Percentiles rank a stretch among this genome's conserved stretches.
Conservation (phyloP, 371 early-diverging fungal species). For the Encephalitozoon hellem region DNA sequence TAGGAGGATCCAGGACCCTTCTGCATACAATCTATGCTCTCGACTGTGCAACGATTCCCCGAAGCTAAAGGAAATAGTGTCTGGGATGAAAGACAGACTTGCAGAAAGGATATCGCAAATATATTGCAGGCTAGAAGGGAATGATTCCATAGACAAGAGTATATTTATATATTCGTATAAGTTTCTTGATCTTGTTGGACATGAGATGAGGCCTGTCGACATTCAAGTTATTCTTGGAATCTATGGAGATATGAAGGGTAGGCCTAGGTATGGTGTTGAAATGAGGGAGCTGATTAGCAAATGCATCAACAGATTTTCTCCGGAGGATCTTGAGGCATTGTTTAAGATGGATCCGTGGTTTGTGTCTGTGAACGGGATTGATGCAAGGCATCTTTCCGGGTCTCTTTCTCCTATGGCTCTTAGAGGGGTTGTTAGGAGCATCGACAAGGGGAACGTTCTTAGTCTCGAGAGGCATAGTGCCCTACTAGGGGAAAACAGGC, state of each 20-base stretch:
- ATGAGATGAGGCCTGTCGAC: not conserved
- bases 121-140: not conserved
- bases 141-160: not conserved
- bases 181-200: slow-evolving; percentile 6
- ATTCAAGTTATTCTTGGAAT: slow-evolving; percentile 17
- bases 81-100: not conserved
- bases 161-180: not conserved
- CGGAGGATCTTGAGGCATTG: slow-evolving; percentile 1
- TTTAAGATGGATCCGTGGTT: slow-evolving; percentile 27
- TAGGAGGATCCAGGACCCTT: not conserved
- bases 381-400: not conserved
- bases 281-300: slow-evolving; percentile 1
- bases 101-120: slow-evolving; percentile 2
- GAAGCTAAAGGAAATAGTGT: not conserved
- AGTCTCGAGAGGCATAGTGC: not conserved
- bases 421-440: slow-evolving; percentile 6
- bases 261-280: not conserved
- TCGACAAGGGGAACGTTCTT: not conserved
- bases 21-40: not conserved
- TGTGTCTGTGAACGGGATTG: not conserved
- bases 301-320: slow-evolving; percentile 7
- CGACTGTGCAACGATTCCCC: not conserved
- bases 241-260: not conserved
- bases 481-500: slow-evolving; percentile 19
- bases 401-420: not conserved